Conservation (phyloP, 192 early-diverging fungal genomes). For the Coemansia sp. region DNA sequence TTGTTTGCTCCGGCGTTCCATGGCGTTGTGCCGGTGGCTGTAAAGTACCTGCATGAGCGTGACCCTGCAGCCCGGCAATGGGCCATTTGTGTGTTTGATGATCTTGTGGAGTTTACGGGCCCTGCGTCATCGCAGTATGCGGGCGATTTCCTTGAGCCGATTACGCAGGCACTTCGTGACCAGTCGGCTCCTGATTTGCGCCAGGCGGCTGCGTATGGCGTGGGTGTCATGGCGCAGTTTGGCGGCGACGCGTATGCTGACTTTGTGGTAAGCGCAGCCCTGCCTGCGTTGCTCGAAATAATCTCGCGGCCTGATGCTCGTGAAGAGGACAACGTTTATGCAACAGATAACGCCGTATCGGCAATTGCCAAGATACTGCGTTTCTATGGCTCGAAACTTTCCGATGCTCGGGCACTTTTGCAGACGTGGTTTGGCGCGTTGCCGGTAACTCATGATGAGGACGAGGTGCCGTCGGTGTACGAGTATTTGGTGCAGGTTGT, state of each 20-base stretch:
- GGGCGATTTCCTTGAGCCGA: slow-evolving; percentile 38
- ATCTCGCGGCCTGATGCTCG: slow-evolving; percentile 67
- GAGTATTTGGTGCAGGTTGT: slow-evolving; percentile 72
- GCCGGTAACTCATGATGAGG: slow-evolving; percentile 85
- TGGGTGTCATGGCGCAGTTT: slow-evolving; percentile 87
- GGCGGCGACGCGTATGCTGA: slow-evolving; percentile 82
- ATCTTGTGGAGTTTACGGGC: slow-evolving; percentile 90
- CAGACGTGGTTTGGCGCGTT: slow-evolving; percentile 74
- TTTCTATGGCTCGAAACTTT: slow-evolving; percentile 56
- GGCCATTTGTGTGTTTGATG: slow-evolving; percentile 90
- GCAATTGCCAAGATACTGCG: slow-evolving; percentile 87
- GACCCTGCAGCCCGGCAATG: slow-evolving; percentile 75
- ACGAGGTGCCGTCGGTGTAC: slow-evolving; percentile 79
- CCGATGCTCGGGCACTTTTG: slow-evolving; percentile 61
- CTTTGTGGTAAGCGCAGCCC: slow-evolving; percentile 62
- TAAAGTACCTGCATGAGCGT: slow-evolving; percentile 64
- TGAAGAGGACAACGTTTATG: slow-evolving; percentile 71
- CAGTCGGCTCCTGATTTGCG: slow-evolving; percentile 65
- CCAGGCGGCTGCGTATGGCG: slow-evolving; percentile 91
- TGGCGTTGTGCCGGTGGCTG: slow-evolving; percentile 69
- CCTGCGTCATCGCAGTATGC: slow-evolving; percentile 69
- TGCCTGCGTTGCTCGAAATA: slow-evolving; percentile 71
- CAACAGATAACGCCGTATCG: slow-evolving; percentile 91
- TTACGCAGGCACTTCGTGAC: slow-evolving; percentile 41
- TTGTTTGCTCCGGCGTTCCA: slow-evolving; percentile 82